Base-by-base conservation (phyloP, 768 basidiomycete genomes). In the Xerocomus potaroensis region DNA sequence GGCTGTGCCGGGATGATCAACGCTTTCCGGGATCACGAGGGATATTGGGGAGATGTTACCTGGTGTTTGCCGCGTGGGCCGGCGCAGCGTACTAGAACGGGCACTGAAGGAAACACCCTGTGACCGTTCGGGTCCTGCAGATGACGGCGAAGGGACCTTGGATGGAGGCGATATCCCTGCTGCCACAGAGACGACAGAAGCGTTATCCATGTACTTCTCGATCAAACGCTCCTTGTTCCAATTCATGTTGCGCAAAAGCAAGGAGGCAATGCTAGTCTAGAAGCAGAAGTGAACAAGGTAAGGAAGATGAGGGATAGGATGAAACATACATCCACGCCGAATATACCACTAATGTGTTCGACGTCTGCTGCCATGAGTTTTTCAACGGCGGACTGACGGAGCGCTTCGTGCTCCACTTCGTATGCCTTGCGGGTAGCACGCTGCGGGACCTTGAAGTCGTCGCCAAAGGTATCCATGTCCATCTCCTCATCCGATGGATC, bases 201-300 rank as follows among this genome's bases (percentile, higher is more conserved):
- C 80, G 49, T 91, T 88, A 58, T 97, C 95, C 92, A 96, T 96
- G 69, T 91, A 98, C 65, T 90, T 87, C 70, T 98, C 95, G 56
- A 92, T 91, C 18, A 99, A 78, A 46, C 85, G 84, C 64, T 99
- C 96, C 62, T 90, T 91, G 75, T 98, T 98, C 96, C 96, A 99
- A 45, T 77, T 73, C 74, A 86, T 80, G 69, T 88, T 72, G 23
- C 93, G 81, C 48, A 99, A 72, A 6, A 99, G 75, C 24, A 93
- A 70, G 3, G 81, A 75, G 4, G 93, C 93, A 3, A 78, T 78
- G 57, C 78, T 78, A 2, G 67, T 56, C 91, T 93, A 62, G 16
- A 33, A 42, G 19, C 12, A 18, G n/a, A 41, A 18, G 40, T 55
- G 26, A 45, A 37, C n/a, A 42, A 6, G 9, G 21, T 7, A 22